Conservation (phyloP, 306 rosid species). For the Hylodesmum podocarpum region DNA sequence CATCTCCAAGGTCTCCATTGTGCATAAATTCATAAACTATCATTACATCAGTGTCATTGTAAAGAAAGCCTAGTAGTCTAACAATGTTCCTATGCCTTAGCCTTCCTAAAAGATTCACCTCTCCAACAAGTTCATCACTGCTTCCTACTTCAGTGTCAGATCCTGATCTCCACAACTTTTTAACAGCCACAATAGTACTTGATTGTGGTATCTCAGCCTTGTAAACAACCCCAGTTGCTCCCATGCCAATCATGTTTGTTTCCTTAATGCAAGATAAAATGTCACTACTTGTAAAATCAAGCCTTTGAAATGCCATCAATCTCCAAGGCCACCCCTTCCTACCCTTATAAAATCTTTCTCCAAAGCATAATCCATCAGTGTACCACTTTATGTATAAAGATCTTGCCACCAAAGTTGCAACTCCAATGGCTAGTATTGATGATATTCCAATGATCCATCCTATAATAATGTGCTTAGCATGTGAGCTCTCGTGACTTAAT, state of each 20-base stretch:
- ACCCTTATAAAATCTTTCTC: conserved; percentile 55
- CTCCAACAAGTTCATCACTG: conserved; percentile 79
- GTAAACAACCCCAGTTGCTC: conserved; percentile 77
- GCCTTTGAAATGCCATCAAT: conserved; percentile 92
- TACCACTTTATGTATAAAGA: conserved; percentile 71
- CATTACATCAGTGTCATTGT: conserved; percentile 73
- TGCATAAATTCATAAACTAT: conserved; percentile 80
- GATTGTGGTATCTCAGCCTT: conserved; percentile 77
- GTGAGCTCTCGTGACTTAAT: conserved; percentile 45
- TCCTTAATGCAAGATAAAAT: conserved; percentile 82
- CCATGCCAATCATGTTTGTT: conserved; percentile 83
- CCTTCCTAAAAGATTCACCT: conserved; percentile 87
- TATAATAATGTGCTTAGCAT: conserved; percentile 48
- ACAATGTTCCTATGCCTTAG: conserved; percentile 91
- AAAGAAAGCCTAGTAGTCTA: conserved; percentile 75
- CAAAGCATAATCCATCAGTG: conserved; percentile 64
- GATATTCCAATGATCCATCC: conserved; percentile 74
- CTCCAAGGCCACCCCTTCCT: conserved; percentile 95
- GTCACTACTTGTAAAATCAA: conserved; percentile 69
- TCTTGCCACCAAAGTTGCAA: conserved; percentile 54
- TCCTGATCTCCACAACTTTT: conserved; percentile 81
- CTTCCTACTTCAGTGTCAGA: conserved; percentile 70
- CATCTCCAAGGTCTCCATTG: conserved; percentile 85
- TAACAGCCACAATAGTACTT: conserved; percentile 72
- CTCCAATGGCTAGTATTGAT: conserved; percentile 50